phyloP scores from a whole-genome alignment of 1,284 basidiomycete species.

The Boletellus dicymbophilus region DNA sequence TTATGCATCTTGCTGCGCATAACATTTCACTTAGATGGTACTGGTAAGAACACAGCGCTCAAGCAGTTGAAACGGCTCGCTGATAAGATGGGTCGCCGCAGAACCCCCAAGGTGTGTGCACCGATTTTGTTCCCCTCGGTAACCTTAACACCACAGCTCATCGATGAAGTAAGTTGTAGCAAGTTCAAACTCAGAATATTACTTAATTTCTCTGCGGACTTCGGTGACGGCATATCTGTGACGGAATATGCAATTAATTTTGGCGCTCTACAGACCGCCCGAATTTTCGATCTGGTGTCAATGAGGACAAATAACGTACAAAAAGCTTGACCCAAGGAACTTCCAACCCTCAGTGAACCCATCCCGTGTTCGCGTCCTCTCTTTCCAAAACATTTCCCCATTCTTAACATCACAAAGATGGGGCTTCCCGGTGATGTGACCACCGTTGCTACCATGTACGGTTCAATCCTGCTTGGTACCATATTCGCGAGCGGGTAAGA shows the following conservation, averaged over 20 bases:
- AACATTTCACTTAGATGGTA: no score
- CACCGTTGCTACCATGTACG: constrained; percentile 33
- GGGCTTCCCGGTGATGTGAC: constrained; percentile 31
- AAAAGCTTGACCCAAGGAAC: constrained; percentile 14
- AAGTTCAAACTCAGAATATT: neutral
- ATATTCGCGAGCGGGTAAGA: constrained; percentile 30
- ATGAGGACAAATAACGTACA: constrained; percentile 36
- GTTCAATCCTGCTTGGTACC: constrained; percentile 31
- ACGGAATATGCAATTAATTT: constrained; percentile 15
- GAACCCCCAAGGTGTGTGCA: no score
- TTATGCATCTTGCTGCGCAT: no score
- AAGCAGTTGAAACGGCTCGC: no score
- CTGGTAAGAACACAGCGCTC: no score
- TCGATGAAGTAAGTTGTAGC: no score
- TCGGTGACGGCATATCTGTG: neutral
- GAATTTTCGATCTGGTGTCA: constrained; percentile 26
- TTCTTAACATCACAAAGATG: constrained; percentile 16
- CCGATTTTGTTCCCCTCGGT: no score
- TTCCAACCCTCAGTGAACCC: constrained; percentile 19
- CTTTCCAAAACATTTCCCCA: constrained; percentile 13
- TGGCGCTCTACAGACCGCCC: constrained; percentile 3
- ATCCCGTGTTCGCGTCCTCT: constrained; percentile 30
- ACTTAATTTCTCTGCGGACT: neutral
- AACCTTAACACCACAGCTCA: no score
- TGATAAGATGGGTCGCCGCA: no score